These are phyloP conservation scores for Mercurialis annua DNA, from an alignment of 345 rosid genomes.

Conservation along the genomic window DNA sequence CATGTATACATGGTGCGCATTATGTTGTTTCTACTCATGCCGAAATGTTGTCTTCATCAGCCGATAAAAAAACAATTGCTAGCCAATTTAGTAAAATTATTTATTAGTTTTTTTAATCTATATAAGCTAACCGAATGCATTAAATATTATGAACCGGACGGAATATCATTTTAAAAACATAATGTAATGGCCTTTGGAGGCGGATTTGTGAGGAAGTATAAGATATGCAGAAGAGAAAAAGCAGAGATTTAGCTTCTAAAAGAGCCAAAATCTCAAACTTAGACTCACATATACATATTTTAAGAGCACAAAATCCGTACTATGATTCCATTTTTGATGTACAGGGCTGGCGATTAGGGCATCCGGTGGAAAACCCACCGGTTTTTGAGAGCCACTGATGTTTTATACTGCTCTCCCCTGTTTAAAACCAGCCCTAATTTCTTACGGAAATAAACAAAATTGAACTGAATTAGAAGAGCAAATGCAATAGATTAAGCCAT, in stretches of 20 bases:
- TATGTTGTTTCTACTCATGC: slow-evolving; percentile 19
- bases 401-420: slow-evolving; percentile 13
- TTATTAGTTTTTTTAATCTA: too few relatives aligned
- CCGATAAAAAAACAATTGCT: too few relatives aligned
- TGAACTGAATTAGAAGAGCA: neutral
- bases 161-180: too few relatives aligned
- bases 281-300: neutral
- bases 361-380: slow-evolving; percentile 24
- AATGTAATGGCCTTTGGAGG: slow-evolving; percentile 26
- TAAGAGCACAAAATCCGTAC: slow-evolving; percentile 25
- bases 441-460: too few relatives aligned
- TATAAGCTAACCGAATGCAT: too few relatives aligned
- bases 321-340: slow-evolving; percentile 26
- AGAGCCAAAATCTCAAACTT: slow-evolving; percentile 5
- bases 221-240: neutral
- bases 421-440: slow-evolving; percentile 2
- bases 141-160: too few relatives aligned
- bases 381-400: slow-evolving; percentile 18
- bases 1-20: slow-evolving; percentile 20
- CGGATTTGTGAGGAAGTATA: slow-evolving; percentile 14
- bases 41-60: slow-evolving; percentile 19
- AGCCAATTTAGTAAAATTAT: too few relatives aligned
- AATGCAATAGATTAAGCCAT: neutral
- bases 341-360: slow-evolving; percentile 11
- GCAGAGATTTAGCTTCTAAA: slow-evolving; percentile 3